Percentiles rank a stretch among this genome's conserved stretches.
These are phyloP conservation scores for Otatea glauca DNA, from an alignment of 176 grass and related monocot species.

Conservation along the genomic window DNA sequence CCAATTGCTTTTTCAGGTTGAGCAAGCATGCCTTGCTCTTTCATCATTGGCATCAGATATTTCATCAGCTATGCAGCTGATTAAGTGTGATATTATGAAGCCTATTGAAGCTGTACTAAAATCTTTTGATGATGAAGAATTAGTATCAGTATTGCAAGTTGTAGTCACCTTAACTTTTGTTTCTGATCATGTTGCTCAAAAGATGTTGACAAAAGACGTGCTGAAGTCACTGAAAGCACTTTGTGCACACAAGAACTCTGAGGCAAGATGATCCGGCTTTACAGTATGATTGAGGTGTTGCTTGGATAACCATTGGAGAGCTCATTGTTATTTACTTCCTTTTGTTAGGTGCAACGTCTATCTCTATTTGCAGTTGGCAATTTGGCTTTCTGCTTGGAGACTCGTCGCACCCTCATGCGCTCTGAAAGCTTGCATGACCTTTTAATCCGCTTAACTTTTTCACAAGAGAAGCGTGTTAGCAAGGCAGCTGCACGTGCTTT, in stretches of 20 bases:
- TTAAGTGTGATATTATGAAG: constrained; percentile 97
- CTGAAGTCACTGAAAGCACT: constrained; percentile 91
- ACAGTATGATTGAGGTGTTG: constrained; percentile 47
- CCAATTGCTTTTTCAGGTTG: constrained; percentile 60
- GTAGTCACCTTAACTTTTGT: constrained; percentile 91
- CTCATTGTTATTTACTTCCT: constrained; percentile 53
- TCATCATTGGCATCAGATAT: constrained; percentile 88
- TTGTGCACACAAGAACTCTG: constrained; percentile 88
- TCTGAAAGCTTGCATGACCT: constrained; percentile 89
- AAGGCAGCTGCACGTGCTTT: constrained; percentile 93
- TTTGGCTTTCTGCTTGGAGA: constrained; percentile 97
- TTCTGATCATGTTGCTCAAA: constrained; percentile 96
- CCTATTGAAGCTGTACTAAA: constrained; percentile 90
- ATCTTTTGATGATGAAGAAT: constrained; percentile 83
- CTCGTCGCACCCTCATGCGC: constrained; percentile 78
- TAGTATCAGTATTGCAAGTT: constrained; percentile 93
- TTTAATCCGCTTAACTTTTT: constrained; percentile 79
- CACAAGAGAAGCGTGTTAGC: constrained; percentile 67
- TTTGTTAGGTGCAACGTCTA: constrained; percentile 90
- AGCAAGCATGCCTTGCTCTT: constrained; percentile 94
- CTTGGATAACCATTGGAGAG: constrained; percentile 24
- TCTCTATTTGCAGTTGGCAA: constrained; percentile 96
- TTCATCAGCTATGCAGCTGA: constrained; percentile 82
- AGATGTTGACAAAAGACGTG: constrained; percentile 88
- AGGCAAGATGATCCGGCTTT: constrained; percentile 68